A percentile compares a stretch with the other conserved stretches of the same genome.
Evolutionary conservation across 208 protist genomes (phyloP).

Genomic region (Acanthamoeba triangularis): DNA sequence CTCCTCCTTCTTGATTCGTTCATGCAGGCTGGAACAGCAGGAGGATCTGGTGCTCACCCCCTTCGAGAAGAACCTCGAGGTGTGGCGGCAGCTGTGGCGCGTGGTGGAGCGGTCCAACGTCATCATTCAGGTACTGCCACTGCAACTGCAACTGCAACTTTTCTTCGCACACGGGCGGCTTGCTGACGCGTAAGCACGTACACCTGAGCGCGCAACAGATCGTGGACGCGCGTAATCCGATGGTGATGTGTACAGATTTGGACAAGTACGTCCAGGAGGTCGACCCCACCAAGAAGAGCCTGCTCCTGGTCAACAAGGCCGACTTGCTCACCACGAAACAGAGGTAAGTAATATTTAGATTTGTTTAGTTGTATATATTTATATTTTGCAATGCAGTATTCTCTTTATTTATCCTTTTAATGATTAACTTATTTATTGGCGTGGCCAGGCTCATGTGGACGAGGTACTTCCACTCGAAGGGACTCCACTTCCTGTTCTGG

Average conservation of each 20-base stretch:
- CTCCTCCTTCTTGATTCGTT: background rate
- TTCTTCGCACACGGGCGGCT: background rate
- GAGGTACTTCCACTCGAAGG: conserved; percentile 93
- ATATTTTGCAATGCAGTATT: no score
- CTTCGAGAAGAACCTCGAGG: conserved; percentile 99
- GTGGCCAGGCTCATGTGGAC: conserved; percentile 92
- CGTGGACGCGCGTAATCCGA: conserved; percentile 95
- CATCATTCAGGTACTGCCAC: conserved; percentile 80
- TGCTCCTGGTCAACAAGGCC: conserved; percentile 99
- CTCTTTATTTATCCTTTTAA: background rate
- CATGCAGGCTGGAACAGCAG: conserved; percentile 95
- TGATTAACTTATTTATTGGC: background rate
- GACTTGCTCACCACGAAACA: conserved; percentile 97
- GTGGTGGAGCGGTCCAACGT: conserved; percentile 96
- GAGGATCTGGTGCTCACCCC: conserved; percentile 97
- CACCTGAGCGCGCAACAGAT: conserved; percentile 7
- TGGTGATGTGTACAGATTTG: conserved; percentile 96
- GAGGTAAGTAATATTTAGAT: conserved; percentile 79
- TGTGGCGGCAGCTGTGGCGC: conserved; percentile 99
- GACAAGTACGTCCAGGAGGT: conserved; percentile 91
- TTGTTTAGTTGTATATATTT: no score
- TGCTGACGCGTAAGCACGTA: no score
- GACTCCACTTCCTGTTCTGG: conserved; percentile 96
- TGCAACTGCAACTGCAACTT: background rate
- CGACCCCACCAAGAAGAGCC: conserved; percentile 87